phyloP scores from a whole-genome alignment of 768 basidiomycete genomes.

The Suillus bovinus region DNA sequence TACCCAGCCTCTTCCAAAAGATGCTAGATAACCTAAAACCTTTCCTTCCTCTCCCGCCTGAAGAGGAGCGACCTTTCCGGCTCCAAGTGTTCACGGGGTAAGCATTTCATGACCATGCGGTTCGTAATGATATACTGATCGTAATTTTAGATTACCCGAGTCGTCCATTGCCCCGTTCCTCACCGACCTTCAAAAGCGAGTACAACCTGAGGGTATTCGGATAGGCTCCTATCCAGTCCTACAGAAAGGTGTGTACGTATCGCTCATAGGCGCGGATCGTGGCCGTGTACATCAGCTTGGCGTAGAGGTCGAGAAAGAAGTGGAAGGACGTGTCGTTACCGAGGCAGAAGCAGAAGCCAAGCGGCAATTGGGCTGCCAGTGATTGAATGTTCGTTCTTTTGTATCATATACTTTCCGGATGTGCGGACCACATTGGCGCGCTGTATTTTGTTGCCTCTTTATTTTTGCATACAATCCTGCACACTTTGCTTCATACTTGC shows the following conservation, averaged over 20 bases:
- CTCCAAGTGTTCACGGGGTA: slow-evolving; percentile 86
- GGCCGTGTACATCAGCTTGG: slow-evolving; percentile 55
- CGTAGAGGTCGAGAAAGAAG: slow-evolving; percentile 58
- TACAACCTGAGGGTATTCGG: slow-evolving; percentile 74
- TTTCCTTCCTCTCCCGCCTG: slow-evolving; percentile 79
- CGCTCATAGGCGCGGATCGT: slow-evolving; percentile 51
- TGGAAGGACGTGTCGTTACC: slow-evolving; percentile 57
- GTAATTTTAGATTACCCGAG: slow-evolving; percentile 50
- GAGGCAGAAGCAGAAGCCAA: slow-evolving; percentile 65
- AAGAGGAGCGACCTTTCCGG: slow-evolving; percentile 68
- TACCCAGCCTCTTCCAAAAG: slow-evolving; percentile 80
- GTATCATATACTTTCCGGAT: background rate
- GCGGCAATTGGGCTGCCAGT: slow-evolving; percentile 29
- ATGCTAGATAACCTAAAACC: slow-evolving; percentile 74
- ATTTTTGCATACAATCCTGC: background rate
- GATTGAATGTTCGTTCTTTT: background rate
- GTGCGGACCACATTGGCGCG: background rate
- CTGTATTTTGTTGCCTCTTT: background rate
- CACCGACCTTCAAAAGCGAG: slow-evolving; percentile 70
- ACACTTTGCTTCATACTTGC: background rate
- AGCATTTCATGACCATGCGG: slow-evolving; percentile 15
- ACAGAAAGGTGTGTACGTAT: slow-evolving; percentile 61
- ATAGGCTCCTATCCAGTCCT: slow-evolving; percentile 78
- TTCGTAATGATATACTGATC: background rate
- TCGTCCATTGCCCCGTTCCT: slow-evolving; percentile 88